phyloP scores from a whole-genome alignment of 768 basidiomycete genomes.

The Leccinellum albellum region DNA sequence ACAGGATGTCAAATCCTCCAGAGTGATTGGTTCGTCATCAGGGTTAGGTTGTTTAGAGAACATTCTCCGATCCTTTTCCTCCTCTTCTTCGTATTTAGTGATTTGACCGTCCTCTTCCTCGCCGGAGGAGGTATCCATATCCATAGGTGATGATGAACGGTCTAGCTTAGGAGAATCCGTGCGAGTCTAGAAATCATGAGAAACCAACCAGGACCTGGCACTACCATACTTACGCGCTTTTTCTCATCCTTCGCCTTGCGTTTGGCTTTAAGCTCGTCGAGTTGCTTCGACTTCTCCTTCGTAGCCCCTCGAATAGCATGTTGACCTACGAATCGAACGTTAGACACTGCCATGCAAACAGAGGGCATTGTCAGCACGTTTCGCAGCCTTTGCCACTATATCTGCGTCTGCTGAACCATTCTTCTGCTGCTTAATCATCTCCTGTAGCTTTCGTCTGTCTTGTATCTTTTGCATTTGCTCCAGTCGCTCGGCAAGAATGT shows the following conservation, averaged over 20 bases:
- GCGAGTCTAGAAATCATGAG: conserved; percentile 37
- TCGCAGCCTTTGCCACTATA: conserved; percentile 66
- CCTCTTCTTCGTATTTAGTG: conserved; percentile 67
- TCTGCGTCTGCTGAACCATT: conserved; percentile 49
- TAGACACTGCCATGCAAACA: conserved; percentile 5
- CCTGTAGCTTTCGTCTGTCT: conserved; percentile 67
- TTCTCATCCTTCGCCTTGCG: conserved; percentile 88
- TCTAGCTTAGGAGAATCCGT: conserved; percentile 61
- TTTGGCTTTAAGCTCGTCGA: conserved; percentile 82
- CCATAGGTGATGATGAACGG: conserved; percentile 76
- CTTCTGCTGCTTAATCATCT: conserved; percentile 68
- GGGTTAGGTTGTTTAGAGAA: conserved; percentile 41
- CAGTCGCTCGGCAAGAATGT: conserved; percentile 71
- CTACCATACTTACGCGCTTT: conserved; percentile 56
- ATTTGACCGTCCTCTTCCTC: conserved; percentile 81
- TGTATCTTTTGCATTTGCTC: conserved; percentile 77
- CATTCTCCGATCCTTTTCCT: conserved; percentile 56
- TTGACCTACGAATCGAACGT: conserved; percentile 48
- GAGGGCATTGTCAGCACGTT: conserved; percentile 49
- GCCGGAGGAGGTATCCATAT: conserved; percentile 78
- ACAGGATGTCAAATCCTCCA: conserved; percentile 58
- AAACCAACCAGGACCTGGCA: background rate
- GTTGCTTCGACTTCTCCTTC: conserved; percentile 73
- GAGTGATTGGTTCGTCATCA: conserved; percentile 45
- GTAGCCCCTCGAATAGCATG: conserved; percentile 70